Base-by-base conservation (phyloP, 495 filamentous ascomycete species). In the Bryoglossum gracile region DNA sequence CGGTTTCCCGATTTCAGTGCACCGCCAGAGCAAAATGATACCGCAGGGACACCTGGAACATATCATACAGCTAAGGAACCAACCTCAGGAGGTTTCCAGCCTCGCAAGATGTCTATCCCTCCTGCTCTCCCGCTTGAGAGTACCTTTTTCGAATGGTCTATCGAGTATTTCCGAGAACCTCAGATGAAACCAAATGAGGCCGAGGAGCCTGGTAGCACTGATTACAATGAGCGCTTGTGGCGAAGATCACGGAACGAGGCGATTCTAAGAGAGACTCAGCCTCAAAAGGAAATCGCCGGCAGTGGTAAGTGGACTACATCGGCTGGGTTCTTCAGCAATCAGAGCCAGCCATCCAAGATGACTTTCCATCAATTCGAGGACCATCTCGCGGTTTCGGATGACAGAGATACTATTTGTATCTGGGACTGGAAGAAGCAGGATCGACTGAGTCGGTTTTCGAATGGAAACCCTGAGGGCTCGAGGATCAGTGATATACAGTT, bases 351-450 rank as follows among this genome's bases (percentile, higher is more conserved):
- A 0, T 76, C 80, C 53, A 91, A 87, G 67, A 83, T 99, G 82
- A 84, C 84, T 17, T 95, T 97, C 64, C 92, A 99, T 69, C 92
- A 99, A 60, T 99, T 94, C 57, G 92, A 99, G 65, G 83, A 94
- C 61, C 88, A 96, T 54, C 75, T 99, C 19, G 87, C 89, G 3
- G 86, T 95, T n/a, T 86, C 89, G 9, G 92, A 97, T 63, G 88
- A 95, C 59, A 77, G 83, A 18, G 91, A 97, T 66, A 89, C 78
- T 1, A 81, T 95, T 48, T 80, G 84, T 35, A 81, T 97, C 33
- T 96, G 91, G 89, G 92, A 99, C 59, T 97, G 89, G 86, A 81
- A 86, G 52, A 77, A 74, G 18, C 75, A 80, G 46, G 72, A 67
- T 43, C 82, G 83, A 23, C 66, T 94, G 47, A 84, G 81, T 62